These are phyloP conservation scores for cucumber (Cucumis sativus) DNA, from an alignment of 306 rosid genomes.

Conservation along the genomic window Cucumber_9930_V3 NC_026660.2:235001-235500, in stretches of 20 bases:
- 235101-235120: background rate
- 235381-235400: background rate
- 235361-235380: background rate
- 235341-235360: background rate
- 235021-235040: background rate
- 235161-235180: background rate
- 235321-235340: conserved; percentile 3
- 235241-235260: conserved; percentile 87
- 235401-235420: background rate
- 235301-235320: conserved; percentile 22
- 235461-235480: background rate
- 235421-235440: background rate
- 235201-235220: background rate
- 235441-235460: background rate
- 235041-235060: background rate
- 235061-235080: background rate
- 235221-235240: conserved; percentile 74
- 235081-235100: background rate
- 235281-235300: conserved; percentile 84
- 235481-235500: background rate
- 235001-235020: background rate
- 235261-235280: conserved; percentile 86
- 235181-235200: background rate
- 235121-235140: background rate
- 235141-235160: background rate